Evolutionary conservation across 2,329 filamentous ascomycete species (phyloP), one percentile per base, ranked within the genome.

Genomic region (Aureobasidium melanogenum): DNA sequence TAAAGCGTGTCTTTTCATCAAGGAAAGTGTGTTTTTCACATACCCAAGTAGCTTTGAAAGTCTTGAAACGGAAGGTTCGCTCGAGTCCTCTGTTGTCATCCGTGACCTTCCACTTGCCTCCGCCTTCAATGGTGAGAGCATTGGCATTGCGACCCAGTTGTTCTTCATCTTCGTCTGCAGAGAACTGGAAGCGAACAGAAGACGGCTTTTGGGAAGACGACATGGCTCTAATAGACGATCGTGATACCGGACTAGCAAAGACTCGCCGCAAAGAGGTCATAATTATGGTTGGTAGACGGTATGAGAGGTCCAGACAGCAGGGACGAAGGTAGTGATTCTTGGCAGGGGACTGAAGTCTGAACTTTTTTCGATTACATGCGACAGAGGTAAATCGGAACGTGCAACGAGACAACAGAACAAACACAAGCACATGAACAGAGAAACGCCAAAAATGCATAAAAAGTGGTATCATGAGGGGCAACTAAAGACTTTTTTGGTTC

Each of bases 21-120:
- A 28, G 17, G 12, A 5, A 48, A 62, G 28, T 14, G 22, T 19
- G 47, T 8, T 43, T 17, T 44, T 19, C 3, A 66, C 67, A 28
- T 63, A 75, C 73, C 74, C 74, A 76, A 12, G 73, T 72, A 3
- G 66, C 63, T 39, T 69, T 72, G 62, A 76, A 76, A 4, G 68
- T 72, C 65, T 72, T 72, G 67, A 76, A 76, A 56, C 67, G 67
- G 63, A 76, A 74, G 0, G 64, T 60, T 26, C 72, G 62, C 64
- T 74, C 69, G 7, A 75, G 54, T 0, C 71, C 73, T 62, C 68
- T 70, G 3, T 70, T 69, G 24, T 70, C 64, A 12, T 67, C 62
- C 55, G 68, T 71, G 2, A 74, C 46, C 22, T 62, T 63, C 73
- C 73, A 75, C 62, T 63, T 65, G 8, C 69, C 51, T 36, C 58